Percentiles rank a stretch among this genome's conserved stretches.
Conservation (phyloP, 2,329 filamentous ascomycete genomes). For the Penicillium sp. region DNA sequence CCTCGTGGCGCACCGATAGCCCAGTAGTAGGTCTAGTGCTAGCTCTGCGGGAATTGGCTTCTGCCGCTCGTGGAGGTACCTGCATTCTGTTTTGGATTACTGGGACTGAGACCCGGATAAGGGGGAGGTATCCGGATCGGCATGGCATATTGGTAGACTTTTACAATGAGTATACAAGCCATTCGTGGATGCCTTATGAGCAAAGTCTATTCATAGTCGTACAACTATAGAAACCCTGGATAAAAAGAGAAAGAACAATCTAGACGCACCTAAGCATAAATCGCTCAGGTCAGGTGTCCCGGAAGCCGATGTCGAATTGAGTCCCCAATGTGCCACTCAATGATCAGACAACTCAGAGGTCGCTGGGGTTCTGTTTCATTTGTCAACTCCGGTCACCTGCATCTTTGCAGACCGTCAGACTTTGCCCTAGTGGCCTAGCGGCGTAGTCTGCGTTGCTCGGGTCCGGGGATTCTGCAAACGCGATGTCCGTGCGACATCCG, state of each 20-base stretch:
- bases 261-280: background rate
- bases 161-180: background rate
- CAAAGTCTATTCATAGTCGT: background rate
- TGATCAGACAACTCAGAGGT: slow-evolving; percentile 2
- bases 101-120: no score
- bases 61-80: background rate
- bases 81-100: background rate
- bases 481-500: slow-evolving; percentile 20
- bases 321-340: background rate
- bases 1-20: background rate
- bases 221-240: background rate
- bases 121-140: no score
- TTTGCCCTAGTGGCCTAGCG: slow-evolving; percentile 17
- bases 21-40: background rate
- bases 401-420: slow-evolving; percentile 12
- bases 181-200: background rate
- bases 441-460: slow-evolving; percentile 8
- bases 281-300: slow-evolving; percentile 3
- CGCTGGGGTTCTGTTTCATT: slow-evolving; percentile 18
- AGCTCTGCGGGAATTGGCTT: background rate
- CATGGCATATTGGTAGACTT: no score
- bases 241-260: background rate
- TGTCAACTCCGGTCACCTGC: slow-evolving; percentile 26
- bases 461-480: slow-evolving; percentile 27
- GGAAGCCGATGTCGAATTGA: background rate